phyloP scores from a whole-genome alignment of 148 eudicot species.

The Chenopodium berlandieri region DNA sequence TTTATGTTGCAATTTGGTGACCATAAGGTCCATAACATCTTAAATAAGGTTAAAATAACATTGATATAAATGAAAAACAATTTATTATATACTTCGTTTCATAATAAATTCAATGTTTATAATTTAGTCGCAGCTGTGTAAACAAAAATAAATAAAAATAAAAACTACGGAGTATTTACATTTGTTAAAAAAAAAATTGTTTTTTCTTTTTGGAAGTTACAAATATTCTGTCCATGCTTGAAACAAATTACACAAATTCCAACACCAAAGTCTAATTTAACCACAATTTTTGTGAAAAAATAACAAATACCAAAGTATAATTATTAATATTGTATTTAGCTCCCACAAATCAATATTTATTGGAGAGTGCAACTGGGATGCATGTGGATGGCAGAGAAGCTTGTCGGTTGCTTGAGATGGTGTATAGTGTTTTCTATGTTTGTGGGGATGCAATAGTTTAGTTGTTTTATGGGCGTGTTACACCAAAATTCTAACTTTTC shows the following conservation, averaged over 20 bases:
- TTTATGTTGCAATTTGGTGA: too few species aligned
- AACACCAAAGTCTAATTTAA: background rate
- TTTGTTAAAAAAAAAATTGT: background rate
- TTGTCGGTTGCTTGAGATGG: constrained; percentile 32
- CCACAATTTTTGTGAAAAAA: background rate
- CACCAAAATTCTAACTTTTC: background rate
- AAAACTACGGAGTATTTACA: too few species aligned
- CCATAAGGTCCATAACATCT: too few species aligned
- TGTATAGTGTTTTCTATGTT: background rate
- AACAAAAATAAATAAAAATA: too few species aligned
- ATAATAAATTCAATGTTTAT: too few species aligned
- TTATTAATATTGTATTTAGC: background rate
- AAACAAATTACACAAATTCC: background rate
- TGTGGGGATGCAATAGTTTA: constrained; percentile 18
- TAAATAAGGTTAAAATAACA: too few species aligned
- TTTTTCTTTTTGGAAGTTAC: background rate
- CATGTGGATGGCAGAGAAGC: constrained; percentile 42
- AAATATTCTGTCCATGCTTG: background rate
- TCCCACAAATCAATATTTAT: background rate
- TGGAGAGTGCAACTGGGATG: constrained; percentile 16
- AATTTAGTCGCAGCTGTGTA: too few species aligned
- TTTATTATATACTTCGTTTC: too few species aligned
- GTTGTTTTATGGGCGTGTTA: background rate
- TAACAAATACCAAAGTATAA: background rate
- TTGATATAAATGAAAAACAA: too few species aligned